Evolutionary conservation across 2,329 filamentous ascomycete genomes (phyloP), one percentile per base, ranked within the genome.

Genomic region (Cercospora berteroae): DNA sequence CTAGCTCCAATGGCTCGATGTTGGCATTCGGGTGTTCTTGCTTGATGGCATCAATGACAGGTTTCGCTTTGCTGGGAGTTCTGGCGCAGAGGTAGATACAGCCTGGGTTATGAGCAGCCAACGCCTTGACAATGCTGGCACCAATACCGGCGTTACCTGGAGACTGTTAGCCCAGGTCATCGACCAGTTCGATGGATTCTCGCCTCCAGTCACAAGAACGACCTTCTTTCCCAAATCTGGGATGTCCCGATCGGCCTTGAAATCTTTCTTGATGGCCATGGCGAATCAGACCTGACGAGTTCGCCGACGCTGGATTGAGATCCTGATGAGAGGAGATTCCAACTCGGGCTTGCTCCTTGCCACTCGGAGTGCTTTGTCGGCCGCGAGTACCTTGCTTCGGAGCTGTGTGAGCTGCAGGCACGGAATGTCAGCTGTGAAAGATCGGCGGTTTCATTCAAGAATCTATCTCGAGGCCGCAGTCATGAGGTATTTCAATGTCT

Each of bases 31-130:
- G 78, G 3, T 78, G 73, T 5, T 69, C 60, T 5, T 70, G 64
- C n/a, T 79, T 76, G 71, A 83, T 77, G n/a, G 79, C 76, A 20
- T 74, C 60, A 65, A 83, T 81, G 20, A 81, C 77, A n/a, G 76
- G 70, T 12, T 75, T 65, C 31, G 81, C 82, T 73, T 81, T 82
- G 56, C 77, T 77, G 13, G 76, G 73, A 31, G 77, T 81, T 65
- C 83, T 80, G 1, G 81, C 81, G 31, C 80, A 80, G 69, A 86
- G 79, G 73, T 81, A 84, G 70, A 86, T 82, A 7, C 78, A 75
- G 6, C 74, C 56, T 9, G 83, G 83, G 5, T 78, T 77, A 72
- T 84, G 82, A 5, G 78, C 76, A 27, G 81, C 78, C 31, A 84
- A 79, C 52, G 81, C 79, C 44, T 77, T 73, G 42, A 84, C 75